phyloP scores from a whole-genome alignment of 345 rosid genomes.

The Odontarrhena argentea region DNA sequence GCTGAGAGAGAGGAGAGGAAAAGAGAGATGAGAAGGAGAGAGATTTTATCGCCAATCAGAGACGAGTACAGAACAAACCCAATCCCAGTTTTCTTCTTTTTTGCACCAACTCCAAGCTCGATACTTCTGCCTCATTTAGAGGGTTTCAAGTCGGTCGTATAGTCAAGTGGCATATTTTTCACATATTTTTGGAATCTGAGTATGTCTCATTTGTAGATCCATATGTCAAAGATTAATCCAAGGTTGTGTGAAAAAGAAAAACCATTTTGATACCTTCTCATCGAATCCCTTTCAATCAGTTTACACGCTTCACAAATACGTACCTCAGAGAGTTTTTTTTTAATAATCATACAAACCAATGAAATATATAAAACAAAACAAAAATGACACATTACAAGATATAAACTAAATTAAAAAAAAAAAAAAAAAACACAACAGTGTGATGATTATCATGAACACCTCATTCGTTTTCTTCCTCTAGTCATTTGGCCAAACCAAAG shows the following conservation, averaged over 20 bases:
- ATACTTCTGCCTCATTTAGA: not conserved
- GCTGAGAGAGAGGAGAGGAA: conserved; percentile 25
- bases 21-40: conserved; percentile 27
- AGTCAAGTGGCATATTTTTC: not conserved
- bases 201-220: conserved; percentile 16
- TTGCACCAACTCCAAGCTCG: conserved; percentile 17
- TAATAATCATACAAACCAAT: conserved; percentile 24
- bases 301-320: conserved; percentile 37
- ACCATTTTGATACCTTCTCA: not conserved
- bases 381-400: conserved; percentile 27
- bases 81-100: conserved; percentile 25
- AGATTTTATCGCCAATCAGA: conserved; percentile 44
- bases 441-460: conserved; percentile 13
- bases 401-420: conserved; percentile 16
- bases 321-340: conserved; percentile 16
- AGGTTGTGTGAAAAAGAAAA: not conserved
- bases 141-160: conserved; percentile 21
- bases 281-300: conserved; percentile 3
- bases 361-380: not conserved
- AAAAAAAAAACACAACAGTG: conserved; percentile 12
- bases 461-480: conserved; percentile 16
- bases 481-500: conserved; percentile 8
- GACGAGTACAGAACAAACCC: conserved; percentile 38
- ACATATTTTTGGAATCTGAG: not conserved
- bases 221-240: conserved; percentile 10